Percentiles rank a stretch among this genome's conserved stretches.
Conservation (phyloP, 139 green algal species). For the Chlamydomonas eustigma region DNA sequence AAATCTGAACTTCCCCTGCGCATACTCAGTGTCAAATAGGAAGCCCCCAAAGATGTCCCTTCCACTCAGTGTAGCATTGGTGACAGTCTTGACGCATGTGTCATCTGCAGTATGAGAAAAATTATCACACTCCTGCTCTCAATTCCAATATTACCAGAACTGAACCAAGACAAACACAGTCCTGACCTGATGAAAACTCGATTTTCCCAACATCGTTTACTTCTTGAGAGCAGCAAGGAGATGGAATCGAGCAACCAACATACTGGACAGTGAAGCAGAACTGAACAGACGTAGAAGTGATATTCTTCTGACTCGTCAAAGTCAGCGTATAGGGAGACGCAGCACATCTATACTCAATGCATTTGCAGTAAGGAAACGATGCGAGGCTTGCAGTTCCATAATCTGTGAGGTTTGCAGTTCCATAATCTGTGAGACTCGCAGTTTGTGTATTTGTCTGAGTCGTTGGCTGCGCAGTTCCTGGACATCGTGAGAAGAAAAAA, state of each 20-base stretch:
- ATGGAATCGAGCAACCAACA: background rate
- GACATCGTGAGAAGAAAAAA: too few species aligned
- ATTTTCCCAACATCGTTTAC: slow-evolving; percentile 9
- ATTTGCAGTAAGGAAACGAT: slow-evolving; percentile 16
- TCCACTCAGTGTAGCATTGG: background rate
- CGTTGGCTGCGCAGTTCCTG: too few species aligned
- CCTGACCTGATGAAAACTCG: slow-evolving; percentile 15
- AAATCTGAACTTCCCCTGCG: slow-evolving; percentile 12
- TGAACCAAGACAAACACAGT: background rate
- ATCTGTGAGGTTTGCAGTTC: background rate
- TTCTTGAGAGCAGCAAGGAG: background rate
- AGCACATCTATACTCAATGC: slow-evolving; percentile 10
- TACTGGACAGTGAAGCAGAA: slow-evolving; percentile 11
- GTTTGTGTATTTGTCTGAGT: too few species aligned
- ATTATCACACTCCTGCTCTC: background rate
- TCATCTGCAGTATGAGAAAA: background rate
- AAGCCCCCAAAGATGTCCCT: background rate
- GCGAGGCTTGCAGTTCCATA: background rate
- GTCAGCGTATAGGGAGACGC: background rate
- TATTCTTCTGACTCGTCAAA: background rate
- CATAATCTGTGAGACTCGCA: too few species aligned
- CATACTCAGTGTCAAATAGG: slow-evolving; percentile 14
- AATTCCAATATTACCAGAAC: background rate
- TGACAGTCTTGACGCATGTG: slow-evolving; percentile 5
- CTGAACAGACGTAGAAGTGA: background rate